Percentiles rank a stretch among this genome's conserved stretches.
phyloP scores from a whole-genome alignment of 2,329 filamentous ascomycete species.

The Phoma sp. region DNA sequence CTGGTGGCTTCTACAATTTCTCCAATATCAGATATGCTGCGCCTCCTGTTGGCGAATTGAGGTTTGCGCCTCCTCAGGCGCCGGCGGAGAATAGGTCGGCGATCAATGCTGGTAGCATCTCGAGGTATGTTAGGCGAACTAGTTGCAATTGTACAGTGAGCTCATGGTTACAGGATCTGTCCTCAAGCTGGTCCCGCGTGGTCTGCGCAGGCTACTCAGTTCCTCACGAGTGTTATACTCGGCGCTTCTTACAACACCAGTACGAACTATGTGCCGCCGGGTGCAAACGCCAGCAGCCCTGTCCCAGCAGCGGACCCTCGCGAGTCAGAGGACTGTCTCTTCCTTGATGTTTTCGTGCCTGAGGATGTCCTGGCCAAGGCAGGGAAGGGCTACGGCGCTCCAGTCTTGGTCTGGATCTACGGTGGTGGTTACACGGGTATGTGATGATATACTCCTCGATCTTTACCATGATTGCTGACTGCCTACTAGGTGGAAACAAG shows the following conservation, averaged over 20 bases:
- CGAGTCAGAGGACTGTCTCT: conserved; percentile 57
- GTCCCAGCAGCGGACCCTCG: conserved; percentile 32
- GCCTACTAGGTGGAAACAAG: conserved; percentile 47
- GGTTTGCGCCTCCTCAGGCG: conserved; percentile 57
- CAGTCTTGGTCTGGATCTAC: conserved; percentile 60
- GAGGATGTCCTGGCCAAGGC: conserved; percentile 45
- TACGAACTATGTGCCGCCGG: conserved; percentile 30
- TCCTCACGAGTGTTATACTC: conserved; percentile 40
- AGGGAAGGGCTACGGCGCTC: conserved; percentile 43
- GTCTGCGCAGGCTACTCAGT: conserved; percentile 44
- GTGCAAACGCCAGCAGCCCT: conserved; percentile 34
- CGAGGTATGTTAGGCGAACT: conserved; percentile 29
- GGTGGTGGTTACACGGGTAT: conserved; percentile 42
- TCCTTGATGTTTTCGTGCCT: conserved; percentile 57
- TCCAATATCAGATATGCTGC: conserved; percentile 64
- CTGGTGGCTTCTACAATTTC: conserved; percentile 60
- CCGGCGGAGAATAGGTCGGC: conserved; percentile 52
- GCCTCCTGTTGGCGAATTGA: conserved; percentile 58
- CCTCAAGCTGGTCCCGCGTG: conserved; percentile 53
- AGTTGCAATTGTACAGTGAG: not conserved
- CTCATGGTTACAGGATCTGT: conserved; percentile 35
- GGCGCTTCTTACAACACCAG: conserved; percentile 40
- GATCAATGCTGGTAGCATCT: conserved; percentile 54
- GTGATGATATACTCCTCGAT: not conserved
- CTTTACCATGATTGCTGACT: not conserved